Evolutionary conservation across 371 early-diverging fungal genomes (phyloP).

Genomic region (Apophysomyces sp.): DNA sequence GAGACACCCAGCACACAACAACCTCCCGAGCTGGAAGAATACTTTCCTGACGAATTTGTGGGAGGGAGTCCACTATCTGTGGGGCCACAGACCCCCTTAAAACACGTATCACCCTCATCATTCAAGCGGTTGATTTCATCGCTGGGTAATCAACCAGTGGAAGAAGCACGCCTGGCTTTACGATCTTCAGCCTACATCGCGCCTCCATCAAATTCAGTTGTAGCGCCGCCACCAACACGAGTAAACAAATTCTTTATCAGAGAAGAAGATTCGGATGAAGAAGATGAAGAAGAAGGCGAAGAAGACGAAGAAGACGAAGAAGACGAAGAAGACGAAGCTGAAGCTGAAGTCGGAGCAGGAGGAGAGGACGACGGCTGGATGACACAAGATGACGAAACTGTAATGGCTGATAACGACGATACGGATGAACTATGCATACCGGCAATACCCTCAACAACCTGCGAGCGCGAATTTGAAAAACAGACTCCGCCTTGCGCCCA

Average conservation of each 20-base stretch:
- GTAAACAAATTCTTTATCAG: slow-evolving; percentile 26
- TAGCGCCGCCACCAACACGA: background rate
- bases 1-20: slow-evolving; percentile 4
- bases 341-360: slow-evolving; percentile 2
- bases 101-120: slow-evolving; percentile 33
- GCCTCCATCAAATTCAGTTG: background rate
- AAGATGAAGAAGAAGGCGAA: slow-evolving; percentile 9
- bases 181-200: background rate
- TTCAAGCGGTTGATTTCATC: slow-evolving; percentile 38
- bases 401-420: slow-evolving; percentile 2
- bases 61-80: slow-evolving; percentile 4
- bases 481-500: background rate
- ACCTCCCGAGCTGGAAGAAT: background rate
- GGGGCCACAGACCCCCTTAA: slow-evolving; percentile 14
- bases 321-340: slow-evolving; percentile 6
- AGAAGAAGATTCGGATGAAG: slow-evolving; percentile 15
- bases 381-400: slow-evolving; percentile 19
- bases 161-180: background rate
- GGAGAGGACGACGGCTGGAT: slow-evolving; percentile 1
- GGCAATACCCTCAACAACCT: background rate
- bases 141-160: slow-evolving; percentile 6
- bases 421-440: slow-evolving; percentile 4
- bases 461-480: slow-evolving; percentile 7
- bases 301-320: slow-evolving; percentile 10
- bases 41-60: slow-evolving; percentile 4